phyloP scores from a whole-genome alignment of 2,329 filamentous ascomycete genomes.

The Alternaria brassicicola region DNA sequence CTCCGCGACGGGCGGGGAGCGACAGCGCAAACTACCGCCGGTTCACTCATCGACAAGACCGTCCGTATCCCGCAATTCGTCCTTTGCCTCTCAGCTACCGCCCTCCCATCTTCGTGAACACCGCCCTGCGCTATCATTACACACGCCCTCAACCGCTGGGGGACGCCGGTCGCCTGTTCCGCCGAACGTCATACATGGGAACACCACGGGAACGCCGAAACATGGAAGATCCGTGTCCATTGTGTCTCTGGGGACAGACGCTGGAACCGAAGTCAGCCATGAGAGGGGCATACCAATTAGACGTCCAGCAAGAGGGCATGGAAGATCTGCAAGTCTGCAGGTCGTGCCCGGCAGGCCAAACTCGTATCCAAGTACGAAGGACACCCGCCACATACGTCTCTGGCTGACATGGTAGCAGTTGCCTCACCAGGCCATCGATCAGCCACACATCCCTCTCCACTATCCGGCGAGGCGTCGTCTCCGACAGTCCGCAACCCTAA shows the following conservation, averaged over 20 bases:
- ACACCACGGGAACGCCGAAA: conserved; percentile 36
- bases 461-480: conserved; percentile 49
- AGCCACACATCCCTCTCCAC: conserved; percentile 51
- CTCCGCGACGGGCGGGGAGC: conserved; percentile 42
- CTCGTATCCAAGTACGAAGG: conserved; percentile 40
- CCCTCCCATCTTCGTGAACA: conserved; percentile 61
- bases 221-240: conserved; percentile 58
- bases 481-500: conserved; percentile 33
- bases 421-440: conserved; percentile 41
- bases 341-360: conserved; percentile 60
- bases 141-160: conserved; percentile 45
- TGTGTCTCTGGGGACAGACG: conserved; percentile 56
- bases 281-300: conserved; percentile 34
- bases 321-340: conserved; percentile 80
- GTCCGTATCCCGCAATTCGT: conserved; percentile 46
- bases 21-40: conserved; percentile 49
- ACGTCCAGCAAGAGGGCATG: conserved; percentile 69
- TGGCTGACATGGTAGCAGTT: conserved; percentile 33
- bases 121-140: conserved; percentile 69
- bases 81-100: conserved; percentile 39
- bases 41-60: conserved; percentile 45
- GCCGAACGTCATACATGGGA: conserved; percentile 27
- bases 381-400: not conserved
- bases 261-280: conserved; percentile 38
- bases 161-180: conserved; percentile 35